Conservation (phyloP, 805 yeast species). For the Priceomyces haplophilus region DNA sequence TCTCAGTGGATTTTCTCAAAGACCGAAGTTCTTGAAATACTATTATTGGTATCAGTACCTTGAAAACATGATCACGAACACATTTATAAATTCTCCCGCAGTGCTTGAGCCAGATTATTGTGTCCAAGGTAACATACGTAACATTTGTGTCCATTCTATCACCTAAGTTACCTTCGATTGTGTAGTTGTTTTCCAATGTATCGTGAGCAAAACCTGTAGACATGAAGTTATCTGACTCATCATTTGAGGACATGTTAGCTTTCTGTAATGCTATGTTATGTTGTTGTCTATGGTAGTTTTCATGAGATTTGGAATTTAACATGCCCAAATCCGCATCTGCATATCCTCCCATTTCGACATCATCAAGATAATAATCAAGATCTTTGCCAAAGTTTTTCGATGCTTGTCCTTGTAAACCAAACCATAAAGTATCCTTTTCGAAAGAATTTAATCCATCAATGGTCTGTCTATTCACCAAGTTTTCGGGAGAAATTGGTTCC, state of each 20-base stretch:
- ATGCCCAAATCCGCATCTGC: no score
- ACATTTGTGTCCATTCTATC: slow-evolving; percentile 54
- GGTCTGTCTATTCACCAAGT: slow-evolving; percentile 16
- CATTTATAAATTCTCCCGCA: slow-evolving; percentile 75
- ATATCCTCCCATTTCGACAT: slow-evolving; percentile 22
- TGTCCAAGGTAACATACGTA: slow-evolving; percentile 65
- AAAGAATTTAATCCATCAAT: slow-evolving; percentile 11
- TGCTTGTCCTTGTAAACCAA: slow-evolving; percentile 12
- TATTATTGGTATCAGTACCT: slow-evolving; percentile 64
- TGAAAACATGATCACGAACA: slow-evolving; percentile 56
- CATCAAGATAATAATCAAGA: slow-evolving; percentile 15
- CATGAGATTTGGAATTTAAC: slow-evolving; percentile 9
- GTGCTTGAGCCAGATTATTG: slow-evolving; percentile 78
- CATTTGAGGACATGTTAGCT: slow-evolving; percentile 9
- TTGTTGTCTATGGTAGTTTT: slow-evolving; percentile 19
- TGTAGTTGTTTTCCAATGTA: slow-evolving; percentile 13
- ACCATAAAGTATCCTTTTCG: slow-evolving; percentile 28
- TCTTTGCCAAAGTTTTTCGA: slow-evolving; percentile 15
- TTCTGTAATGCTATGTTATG: slow-evolving; percentile 16
- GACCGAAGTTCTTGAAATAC: slow-evolving; percentile 77
- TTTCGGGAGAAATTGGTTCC: slow-evolving; percentile 32
- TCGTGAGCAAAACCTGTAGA: slow-evolving; percentile 5
- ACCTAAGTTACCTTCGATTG: slow-evolving; percentile 50
- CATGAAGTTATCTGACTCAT: slow-evolving; percentile 13
- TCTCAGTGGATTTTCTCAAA: slow-evolving; percentile 66